Evolutionary conservation across 768 basidiomycete species (phyloP).

Genomic region (Arthromyces matolae): DNA sequence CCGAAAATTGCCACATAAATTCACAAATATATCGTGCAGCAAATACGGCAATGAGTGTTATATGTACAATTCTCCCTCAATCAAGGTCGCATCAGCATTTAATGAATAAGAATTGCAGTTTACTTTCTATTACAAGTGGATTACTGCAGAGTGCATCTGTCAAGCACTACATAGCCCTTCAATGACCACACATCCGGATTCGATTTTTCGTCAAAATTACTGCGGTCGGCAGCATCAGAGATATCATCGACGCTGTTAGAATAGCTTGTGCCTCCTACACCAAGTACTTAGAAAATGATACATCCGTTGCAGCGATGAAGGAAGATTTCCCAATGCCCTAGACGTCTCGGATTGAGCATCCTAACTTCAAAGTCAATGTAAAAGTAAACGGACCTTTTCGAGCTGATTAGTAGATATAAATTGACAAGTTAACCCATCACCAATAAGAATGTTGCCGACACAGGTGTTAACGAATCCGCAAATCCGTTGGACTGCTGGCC

Average conservation of each 20-base stretch:
- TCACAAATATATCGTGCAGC: no score
- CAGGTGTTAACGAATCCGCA: constrained; percentile 33
- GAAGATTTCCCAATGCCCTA: constrained; percentile 54
- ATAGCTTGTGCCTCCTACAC: constrained; percentile 30
- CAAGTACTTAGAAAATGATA: constrained; percentile 47
- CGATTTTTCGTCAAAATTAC: constrained; percentile 6
- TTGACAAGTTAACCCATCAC: constrained; percentile 33
- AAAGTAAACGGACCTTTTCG: constrained; percentile 35
- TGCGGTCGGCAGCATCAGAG: constrained; percentile 4
- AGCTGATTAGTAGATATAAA: constrained; percentile 47
- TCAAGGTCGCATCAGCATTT: no score
- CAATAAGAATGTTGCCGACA: constrained; percentile 23
- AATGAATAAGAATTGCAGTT: no score
- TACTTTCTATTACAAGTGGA: no score
- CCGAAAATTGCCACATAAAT: no score
- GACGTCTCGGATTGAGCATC: constrained; percentile 9
- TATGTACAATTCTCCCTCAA: no score
- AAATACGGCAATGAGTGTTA: no score
- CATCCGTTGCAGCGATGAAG: constrained; percentile 50
- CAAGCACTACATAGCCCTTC: no score
- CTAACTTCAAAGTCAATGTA: constrained; percentile 5
- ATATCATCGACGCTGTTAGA: constrained; percentile 15
- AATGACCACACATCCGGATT: constrained; percentile 2
- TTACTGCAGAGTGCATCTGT: no score
- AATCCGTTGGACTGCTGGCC: constrained; percentile 49